These are phyloP conservation scores for Fereydounia khargensis DNA, from an alignment of 1,284 basidiomycete species.

Conservation along the genomic window DNA sequence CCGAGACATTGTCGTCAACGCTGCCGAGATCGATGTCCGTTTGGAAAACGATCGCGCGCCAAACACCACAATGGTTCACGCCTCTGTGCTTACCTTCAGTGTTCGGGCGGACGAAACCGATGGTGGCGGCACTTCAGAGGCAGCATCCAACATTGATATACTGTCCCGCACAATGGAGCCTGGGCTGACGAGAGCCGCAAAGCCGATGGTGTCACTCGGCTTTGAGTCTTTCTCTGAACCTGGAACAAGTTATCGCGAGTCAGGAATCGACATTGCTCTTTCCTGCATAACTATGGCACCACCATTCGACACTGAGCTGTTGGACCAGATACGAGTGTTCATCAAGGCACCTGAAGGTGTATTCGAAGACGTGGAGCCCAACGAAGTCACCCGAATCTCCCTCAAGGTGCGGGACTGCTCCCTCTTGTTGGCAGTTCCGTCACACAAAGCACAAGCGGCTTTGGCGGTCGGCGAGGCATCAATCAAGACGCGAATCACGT, in stretches of 20 bases:
- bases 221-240: constrained; percentile 70
- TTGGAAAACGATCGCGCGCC: constrained; percentile 25
- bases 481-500: constrained; percentile 35
- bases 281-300: constrained; percentile 69
- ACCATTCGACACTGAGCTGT: constrained; percentile 68
- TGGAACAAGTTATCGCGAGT: constrained; percentile 74
- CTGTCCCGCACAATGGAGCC: constrained; percentile 18
- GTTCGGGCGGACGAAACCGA: constrained; percentile 9
- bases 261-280: constrained; percentile 66
- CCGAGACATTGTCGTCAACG: too few species aligned
- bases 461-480: constrained; percentile 32
- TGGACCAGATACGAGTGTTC: constrained; percentile 68
- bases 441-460: constrained; percentile 10
- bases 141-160: too few species aligned
- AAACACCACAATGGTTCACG: constrained; percentile 15
- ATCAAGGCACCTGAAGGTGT: constrained; percentile 83
- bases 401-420: constrained; percentile 28
- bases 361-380: constrained; percentile 89
- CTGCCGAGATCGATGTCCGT: constrained; percentile 13
- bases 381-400: constrained; percentile 73
- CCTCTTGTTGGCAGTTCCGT: constrained; percentile 14
- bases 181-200: constrained; percentile 5
- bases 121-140: too few species aligned
- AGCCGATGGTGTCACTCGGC: constrained; percentile 65
- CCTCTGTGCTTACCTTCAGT: constrained; percentile 14